These are phyloP conservation scores for Cutaneotrichosporon sp. DNA, from an alignment of 1,284 basidiomycete genomes.

Conservation along the genomic window DNA sequence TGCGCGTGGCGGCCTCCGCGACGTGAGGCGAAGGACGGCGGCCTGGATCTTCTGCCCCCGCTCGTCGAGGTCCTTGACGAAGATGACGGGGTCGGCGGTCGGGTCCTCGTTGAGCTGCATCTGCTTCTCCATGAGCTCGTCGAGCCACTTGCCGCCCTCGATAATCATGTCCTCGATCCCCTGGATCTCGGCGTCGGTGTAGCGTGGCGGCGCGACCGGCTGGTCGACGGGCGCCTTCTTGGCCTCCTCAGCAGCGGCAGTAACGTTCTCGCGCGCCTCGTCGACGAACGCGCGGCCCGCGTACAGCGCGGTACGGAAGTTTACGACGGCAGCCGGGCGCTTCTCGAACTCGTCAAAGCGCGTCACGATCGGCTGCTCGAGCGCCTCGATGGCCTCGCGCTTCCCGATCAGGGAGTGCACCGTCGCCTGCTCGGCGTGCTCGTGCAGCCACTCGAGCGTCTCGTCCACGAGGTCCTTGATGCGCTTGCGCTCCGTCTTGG, in stretches of 20 bases:
- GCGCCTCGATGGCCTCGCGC: conserved; percentile 72
- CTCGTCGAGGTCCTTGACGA: conserved; percentile 77
- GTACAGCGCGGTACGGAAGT: conserved; percentile 66
- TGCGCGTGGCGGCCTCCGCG: conserved; percentile 16
- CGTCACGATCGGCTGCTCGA: conserved; percentile 79
- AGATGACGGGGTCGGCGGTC: conserved; percentile 69
- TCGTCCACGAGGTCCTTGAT: conserved; percentile 69
- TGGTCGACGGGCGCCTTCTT: conserved; percentile 35
- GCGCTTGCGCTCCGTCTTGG: conserved; percentile 65
- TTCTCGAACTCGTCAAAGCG: conserved; percentile 83
- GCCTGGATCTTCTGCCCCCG: conserved; percentile 75
- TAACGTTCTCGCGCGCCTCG: conserved; percentile 67
- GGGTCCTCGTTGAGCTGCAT: conserved; percentile 67
- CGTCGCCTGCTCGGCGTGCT: conserved; percentile 80
- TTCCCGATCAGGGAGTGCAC: conserved; percentile 71
- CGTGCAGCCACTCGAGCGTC: conserved; percentile 78
- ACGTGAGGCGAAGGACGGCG: conserved; percentile 56
- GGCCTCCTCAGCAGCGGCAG: conserved; percentile 59
- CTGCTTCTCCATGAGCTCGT: conserved; percentile 76
- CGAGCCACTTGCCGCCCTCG: conserved; percentile 78
- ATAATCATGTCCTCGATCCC: conserved; percentile 69
- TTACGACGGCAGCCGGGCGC: conserved; percentile 62
- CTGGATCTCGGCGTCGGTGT: conserved; percentile 78
- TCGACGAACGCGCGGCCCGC: conserved; percentile 71
- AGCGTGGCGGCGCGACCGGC: conserved; percentile 67